These are phyloP conservation scores for Austroboletus festivus DNA, from an alignment of 768 basidiomycete species.

Conservation along the genomic window DNA sequence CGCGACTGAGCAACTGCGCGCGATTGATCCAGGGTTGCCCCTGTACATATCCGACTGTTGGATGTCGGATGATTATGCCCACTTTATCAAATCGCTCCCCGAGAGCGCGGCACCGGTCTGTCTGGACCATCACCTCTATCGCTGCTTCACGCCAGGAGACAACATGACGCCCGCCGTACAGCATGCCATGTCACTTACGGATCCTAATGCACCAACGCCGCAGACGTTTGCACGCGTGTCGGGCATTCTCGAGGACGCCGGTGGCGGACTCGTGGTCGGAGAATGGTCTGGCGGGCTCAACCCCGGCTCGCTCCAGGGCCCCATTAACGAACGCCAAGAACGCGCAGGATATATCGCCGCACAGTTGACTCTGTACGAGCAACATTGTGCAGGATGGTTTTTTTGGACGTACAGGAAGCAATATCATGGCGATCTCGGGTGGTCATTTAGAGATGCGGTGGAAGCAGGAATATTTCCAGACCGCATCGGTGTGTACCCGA, in stretches of 20 bases:
- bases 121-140: slow-evolving; percentile 81
- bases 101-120: slow-evolving; percentile 43
- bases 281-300: slow-evolving; percentile 82
- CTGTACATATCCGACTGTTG: slow-evolving; percentile 77
- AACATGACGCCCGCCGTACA: slow-evolving; percentile 47
- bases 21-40: slow-evolving; percentile 54
- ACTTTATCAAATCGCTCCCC: slow-evolving; percentile 43
- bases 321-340: slow-evolving; percentile 40
- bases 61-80: slow-evolving; percentile 62
- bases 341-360: slow-evolving; percentile 53
- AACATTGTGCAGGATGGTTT: slow-evolving; percentile 67
- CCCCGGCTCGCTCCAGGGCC: slow-evolving; percentile 54
- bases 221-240: slow-evolving; percentile 40
- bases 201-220: slow-evolving; percentile 38
- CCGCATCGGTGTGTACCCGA: slow-evolving; percentile 42
- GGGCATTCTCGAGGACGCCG: slow-evolving; percentile 33
- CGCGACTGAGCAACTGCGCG: slow-evolving; percentile 51
- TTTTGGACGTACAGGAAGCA: slow-evolving; percentile 86
- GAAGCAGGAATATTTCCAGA: slow-evolving; percentile 59
- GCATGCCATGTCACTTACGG: slow-evolving; percentile 50
- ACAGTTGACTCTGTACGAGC: slow-evolving; percentile 64
- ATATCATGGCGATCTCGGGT: slow-evolving; percentile 61
- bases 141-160: slow-evolving; percentile 70
- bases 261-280: slow-evolving; percentile 62
- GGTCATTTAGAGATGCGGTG: slow-evolving; percentile 68